phyloP scores from a whole-genome alignment of 139 green algal species.

The Yamagishiella unicocca region DNA sequence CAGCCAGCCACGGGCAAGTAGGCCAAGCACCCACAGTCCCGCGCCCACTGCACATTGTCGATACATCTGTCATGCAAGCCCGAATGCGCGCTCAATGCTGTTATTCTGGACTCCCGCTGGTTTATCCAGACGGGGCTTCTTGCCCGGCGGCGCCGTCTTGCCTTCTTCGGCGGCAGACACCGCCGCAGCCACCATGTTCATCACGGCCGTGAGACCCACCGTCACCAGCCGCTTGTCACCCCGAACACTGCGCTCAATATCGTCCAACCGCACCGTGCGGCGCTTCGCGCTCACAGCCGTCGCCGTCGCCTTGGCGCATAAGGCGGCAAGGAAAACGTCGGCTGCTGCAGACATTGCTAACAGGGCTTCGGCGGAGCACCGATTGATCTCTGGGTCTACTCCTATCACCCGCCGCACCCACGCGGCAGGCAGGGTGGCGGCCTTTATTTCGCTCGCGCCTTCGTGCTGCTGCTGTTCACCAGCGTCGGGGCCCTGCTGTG shows the following conservation, averaged over 20 bases:
- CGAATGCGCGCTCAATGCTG: slow-evolving; percentile 39
- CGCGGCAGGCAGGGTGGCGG: background rate
- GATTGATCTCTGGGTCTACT: slow-evolving; percentile 15
- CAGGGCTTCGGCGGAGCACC: slow-evolving; percentile 8
- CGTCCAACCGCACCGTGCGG: slow-evolving; percentile 30
- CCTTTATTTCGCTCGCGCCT: background rate
- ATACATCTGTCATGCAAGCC: too few species aligned
- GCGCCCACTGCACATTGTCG: too few species aligned
- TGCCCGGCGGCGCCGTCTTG: background rate
- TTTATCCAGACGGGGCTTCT: slow-evolving; percentile 27
- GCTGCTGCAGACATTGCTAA: slow-evolving; percentile 4
- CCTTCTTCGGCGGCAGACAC: background rate
- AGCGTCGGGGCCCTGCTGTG: background rate
- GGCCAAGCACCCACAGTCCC: too few species aligned
- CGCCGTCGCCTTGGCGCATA: slow-evolving; percentile 35
- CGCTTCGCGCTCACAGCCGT: slow-evolving; percentile 9
- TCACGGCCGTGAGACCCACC: slow-evolving; percentile 31
- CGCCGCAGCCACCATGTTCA: slow-evolving; percentile 1
- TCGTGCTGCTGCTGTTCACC: background rate
- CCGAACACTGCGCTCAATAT: slow-evolving; percentile 11
- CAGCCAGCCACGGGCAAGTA: too few species aligned
- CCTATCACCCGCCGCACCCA: slow-evolving; percentile 24
- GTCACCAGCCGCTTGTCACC: slow-evolving; percentile 46
- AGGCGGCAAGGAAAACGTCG: slow-evolving; percentile 24
- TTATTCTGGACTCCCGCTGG: background rate